Evolutionary conservation across 208 protist species (phyloP).

Genomic region (Leishmania mexicana): DNA sequence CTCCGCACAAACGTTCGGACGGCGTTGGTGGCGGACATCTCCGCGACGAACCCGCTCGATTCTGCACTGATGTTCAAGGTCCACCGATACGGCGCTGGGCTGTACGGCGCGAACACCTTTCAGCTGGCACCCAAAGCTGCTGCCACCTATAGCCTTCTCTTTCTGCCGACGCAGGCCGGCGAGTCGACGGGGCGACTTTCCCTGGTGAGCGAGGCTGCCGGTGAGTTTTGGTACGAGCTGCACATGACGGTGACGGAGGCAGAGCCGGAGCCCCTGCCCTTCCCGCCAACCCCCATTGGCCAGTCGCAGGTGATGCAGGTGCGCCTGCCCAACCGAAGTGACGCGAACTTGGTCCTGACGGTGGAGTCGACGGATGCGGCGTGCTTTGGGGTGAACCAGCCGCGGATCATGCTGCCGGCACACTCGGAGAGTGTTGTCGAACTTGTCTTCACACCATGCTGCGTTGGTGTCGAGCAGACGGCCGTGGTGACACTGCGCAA

Average conservation of each 20-base stretch:
- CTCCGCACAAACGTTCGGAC: slow-evolving; percentile 83
- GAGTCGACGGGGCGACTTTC: slow-evolving; percentile 70
- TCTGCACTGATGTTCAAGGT: slow-evolving; percentile 80
- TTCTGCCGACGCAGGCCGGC: slow-evolving; percentile 82
- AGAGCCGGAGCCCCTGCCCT: slow-evolving; percentile 66
- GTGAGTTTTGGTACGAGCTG: slow-evolving; percentile 96
- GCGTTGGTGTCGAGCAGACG: slow-evolving; percentile 59
- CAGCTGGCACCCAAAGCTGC: slow-evolving; percentile 46
- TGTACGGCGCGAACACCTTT: slow-evolving; percentile 81
- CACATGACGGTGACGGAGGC: slow-evolving; percentile 75
- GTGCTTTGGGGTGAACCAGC: slow-evolving; percentile 63
- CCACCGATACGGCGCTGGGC: slow-evolving; percentile 66
- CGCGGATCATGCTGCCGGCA: slow-evolving; percentile 51
- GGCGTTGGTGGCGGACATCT: slow-evolving; percentile 85
- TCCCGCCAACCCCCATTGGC: slow-evolving; percentile 78
- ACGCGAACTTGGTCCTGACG: slow-evolving; percentile 45
- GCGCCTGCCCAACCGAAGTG: slow-evolving; percentile 79
- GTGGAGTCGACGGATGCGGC: slow-evolving; percentile 65
- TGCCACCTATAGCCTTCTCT: slow-evolving; percentile 81
- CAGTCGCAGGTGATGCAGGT: slow-evolving; percentile 51
- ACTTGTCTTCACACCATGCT: slow-evolving; percentile 82
- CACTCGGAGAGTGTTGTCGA: slow-evolving; percentile 55
- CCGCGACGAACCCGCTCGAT: slow-evolving; percentile 83
- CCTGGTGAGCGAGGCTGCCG: slow-evolving; percentile 87
- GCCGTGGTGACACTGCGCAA: slow-evolving; percentile 63